Percentiles rank a stretch among this genome's conserved stretches.
Evolutionary conservation across 139 green algal genomes (phyloP).

Genomic region (Picochlorum sp.): DNA sequence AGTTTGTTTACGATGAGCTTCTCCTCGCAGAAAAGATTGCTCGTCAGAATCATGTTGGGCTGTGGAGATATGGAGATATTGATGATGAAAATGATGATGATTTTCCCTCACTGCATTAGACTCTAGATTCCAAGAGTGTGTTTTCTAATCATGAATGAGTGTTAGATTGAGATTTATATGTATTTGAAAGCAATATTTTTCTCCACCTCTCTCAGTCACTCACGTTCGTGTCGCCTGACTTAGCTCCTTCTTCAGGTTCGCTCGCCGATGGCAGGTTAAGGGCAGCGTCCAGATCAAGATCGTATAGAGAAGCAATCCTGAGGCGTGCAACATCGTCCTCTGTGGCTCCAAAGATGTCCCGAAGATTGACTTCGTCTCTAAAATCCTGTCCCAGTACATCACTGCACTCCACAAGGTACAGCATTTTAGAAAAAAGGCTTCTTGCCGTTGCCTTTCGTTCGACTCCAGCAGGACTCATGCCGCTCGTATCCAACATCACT

Average conservation of each 20-base stretch:
- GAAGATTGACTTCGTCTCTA: conserved; percentile 36
- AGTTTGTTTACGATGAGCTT: conserved; percentile 21
- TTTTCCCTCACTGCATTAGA: background rate
- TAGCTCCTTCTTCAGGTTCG: background rate
- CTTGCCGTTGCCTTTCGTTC: conserved; percentile 75
- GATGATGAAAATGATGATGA: conserved; percentile 57
- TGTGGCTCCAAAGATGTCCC: conserved; percentile 75
- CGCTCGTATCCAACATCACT: conserved; percentile 69
- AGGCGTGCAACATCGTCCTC: conserved; percentile 24
- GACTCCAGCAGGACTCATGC: conserved; percentile 53
- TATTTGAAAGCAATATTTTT: background rate
- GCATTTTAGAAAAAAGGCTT: conserved; percentile 85
- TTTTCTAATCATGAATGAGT: too few relatives aligned
- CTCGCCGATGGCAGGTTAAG: background rate
- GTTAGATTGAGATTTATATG: too few relatives aligned
- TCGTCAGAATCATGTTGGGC: conserved; percentile 41
- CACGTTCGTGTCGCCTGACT: background rate
- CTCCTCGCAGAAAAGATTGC: conserved; percentile 51
- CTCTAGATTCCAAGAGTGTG: too few relatives aligned
- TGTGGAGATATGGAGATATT: conserved; percentile 80
- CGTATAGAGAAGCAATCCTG: conserved; percentile 8
- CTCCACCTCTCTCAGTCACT: background rate
- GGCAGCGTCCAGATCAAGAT: conserved; percentile 10
- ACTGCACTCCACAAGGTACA: conserved; percentile 77
- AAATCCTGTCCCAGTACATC: conserved; percentile 44